Evolutionary conservation across 352 stramenopile genomes (phyloP), one percentile per base, ranked within the genome.

Genomic region (Phytopythium aichiense): DNA sequence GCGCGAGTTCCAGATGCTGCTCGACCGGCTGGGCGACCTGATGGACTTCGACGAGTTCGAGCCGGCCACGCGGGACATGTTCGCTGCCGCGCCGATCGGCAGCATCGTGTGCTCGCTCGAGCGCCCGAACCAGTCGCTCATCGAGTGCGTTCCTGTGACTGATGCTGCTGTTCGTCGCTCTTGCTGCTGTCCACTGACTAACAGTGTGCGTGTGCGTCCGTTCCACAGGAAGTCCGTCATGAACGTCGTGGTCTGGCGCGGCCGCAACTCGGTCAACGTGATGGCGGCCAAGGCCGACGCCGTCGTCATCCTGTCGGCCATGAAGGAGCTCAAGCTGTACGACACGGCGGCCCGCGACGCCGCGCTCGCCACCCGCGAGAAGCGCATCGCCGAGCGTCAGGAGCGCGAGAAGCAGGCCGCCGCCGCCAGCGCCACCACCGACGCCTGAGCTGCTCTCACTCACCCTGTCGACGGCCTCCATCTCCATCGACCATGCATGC

Each of bases 271-370:
- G 58, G 76, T 91, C 63, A 96, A 91, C 64, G 75, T 91, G 57
- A 96, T 96, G 87, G 77, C 85, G 45, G 78, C 82, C 45, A 96
- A 94, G 72, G 71, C 83, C 28, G 87, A 96, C 72, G 73, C 85
- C 11, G 72, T 79, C 15, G 83, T 89, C 40, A 76, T 96, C 42
- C 61, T 88, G 30, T 81, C 84, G 53, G 85, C 87, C 25, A 89
- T 96, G 80, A 96, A 94, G 66, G 85, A 89, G 61, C 69, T 96
- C 54, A 86, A 88, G 64, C 74, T 93, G 13, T 96, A 84, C 63
- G 71, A 91, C 58, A 31, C 60, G 9, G 53, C 63, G 28, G 68
- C 86, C 31, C 71, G 77, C 7, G 71, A 78, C 30, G 66, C 73
- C 18, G 71, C 91, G 52, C 37, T 67, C 31, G 61, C 72, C 43